These are phyloP conservation scores for Trametes coccinea DNA, from an alignment of 768 basidiomycete genomes.

Conservation along the genomic window DNA sequence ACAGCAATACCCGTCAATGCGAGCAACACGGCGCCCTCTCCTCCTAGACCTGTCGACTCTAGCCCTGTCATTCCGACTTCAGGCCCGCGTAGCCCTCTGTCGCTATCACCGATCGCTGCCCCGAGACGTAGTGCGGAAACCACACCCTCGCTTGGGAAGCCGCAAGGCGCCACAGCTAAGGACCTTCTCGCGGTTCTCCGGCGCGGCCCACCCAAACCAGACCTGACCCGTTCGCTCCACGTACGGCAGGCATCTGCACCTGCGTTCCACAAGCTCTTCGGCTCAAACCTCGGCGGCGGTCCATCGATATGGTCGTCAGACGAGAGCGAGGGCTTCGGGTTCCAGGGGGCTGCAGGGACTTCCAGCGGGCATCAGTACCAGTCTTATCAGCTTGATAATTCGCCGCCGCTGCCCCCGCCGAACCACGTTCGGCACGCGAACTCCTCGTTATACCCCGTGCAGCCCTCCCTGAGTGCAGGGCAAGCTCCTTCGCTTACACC, in stretches of 20 bases:
- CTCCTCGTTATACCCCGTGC: slow-evolving; percentile 1
- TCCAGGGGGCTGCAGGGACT: slow-evolving; percentile 8
- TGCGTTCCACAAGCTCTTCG: slow-evolving; percentile 52
- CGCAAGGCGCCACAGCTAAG: slow-evolving; percentile 47
- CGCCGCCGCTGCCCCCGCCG: neutral
- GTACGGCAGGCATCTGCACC: slow-evolving; percentile 34
- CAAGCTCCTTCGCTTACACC: neutral
- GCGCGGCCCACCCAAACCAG: slow-evolving; percentile 26
- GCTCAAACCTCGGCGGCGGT: slow-evolving; percentile 38
- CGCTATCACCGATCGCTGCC: slow-evolving; percentile 2
- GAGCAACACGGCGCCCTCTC: neutral
- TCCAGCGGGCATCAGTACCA: slow-evolving; percentile 3
- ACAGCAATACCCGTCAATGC: neutral
- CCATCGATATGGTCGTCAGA: slow-evolving; percentile 67
- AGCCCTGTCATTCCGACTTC: neutral
- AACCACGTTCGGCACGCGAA: neutral
- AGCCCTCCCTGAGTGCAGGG: slow-evolving; percentile 2
- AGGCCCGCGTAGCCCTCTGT: slow-evolving; percentile 5
- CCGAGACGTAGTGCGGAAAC: slow-evolving; percentile 29
- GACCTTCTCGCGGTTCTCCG: slow-evolving; percentile 62
- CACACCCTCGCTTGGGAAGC: slow-evolving; percentile 23
- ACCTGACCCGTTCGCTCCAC: slow-evolving; percentile 21
- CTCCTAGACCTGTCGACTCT: slow-evolving; percentile 6
- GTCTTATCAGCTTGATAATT: neutral
- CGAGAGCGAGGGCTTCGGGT: slow-evolving; percentile 40